Evolutionary conservation across 306 rosid species (phyloP), one percentile per base, ranked within the genome.

Genomic region (Citrullus amarus): DNA sequence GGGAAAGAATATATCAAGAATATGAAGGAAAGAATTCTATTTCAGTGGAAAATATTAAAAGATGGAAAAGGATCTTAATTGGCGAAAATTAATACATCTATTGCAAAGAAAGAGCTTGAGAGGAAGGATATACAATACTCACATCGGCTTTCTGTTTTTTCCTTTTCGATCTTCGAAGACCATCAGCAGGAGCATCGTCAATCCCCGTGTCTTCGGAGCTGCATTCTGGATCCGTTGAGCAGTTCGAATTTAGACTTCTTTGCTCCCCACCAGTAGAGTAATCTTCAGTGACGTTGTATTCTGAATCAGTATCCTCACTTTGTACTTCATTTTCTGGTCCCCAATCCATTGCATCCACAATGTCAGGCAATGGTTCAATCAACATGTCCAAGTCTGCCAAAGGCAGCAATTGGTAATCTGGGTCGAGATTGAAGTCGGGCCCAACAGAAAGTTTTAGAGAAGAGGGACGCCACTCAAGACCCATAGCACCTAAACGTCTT

Each of bases 401-500:
- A 44, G 99, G 98, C 81, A 96, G 84, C 92, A 96, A 90, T 65
- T 92, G 98, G 86, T 79, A 90, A 32, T 90, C 97, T 3, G 96
- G 99, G 70, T 92, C 98, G 77, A 90, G 82, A 84, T 87, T 96
- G 88, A 96, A 96, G 86, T 92, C 99, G 74, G 98, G 97, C 80
- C 98, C 99, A 76, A 88, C 82, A 79, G 96, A 93, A 84, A 92
- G 88, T 83, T 58, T 92, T 70, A 92, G 88, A 69, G 96, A 83
- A 79, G 96, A 87, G 15, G 99, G 92, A 54, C 81, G 92, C 99
- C 99, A 96, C 72, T 96, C 99, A 20, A 88, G 78, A 85, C 99
- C 93, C 79, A 96, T 82, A 74, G 98, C 93, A 83, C 98, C 99
- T 79, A 91, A 89, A 57, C 99, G 87, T 79, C 98, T 90, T 81